phyloP scores from a whole-genome alignment of 2,329 filamentous ascomycete genomes.

The Botrytis aclada region DNA sequence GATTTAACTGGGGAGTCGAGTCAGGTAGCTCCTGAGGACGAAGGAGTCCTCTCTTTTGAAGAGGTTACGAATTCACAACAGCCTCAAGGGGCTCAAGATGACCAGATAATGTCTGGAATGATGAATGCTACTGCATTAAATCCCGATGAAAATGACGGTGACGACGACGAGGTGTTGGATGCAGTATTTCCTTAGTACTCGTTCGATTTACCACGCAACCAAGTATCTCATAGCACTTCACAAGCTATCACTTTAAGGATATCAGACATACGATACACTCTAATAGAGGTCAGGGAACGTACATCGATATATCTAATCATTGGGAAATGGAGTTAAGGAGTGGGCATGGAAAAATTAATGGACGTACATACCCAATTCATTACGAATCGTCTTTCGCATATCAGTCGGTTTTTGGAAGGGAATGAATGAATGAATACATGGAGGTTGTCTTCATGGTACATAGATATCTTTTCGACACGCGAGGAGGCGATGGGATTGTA shows the following conservation, averaged over 20 bases:
- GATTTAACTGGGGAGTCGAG: slow-evolving; percentile 47
- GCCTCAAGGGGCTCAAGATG: slow-evolving; percentile 26
- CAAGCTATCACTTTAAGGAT: background rate
- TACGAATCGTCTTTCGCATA: slow-evolving; percentile 3
- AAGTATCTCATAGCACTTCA: background rate
- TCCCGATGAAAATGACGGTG: slow-evolving; percentile 10
- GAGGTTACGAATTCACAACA: slow-evolving; percentile 24
- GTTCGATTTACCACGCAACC: background rate
- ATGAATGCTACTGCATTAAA: slow-evolving; percentile 6
- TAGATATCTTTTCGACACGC: background rate
- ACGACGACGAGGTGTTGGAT: background rate
- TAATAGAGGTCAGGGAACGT: background rate
- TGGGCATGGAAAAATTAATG: background rate
- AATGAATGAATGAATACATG: background rate
- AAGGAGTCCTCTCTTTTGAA: slow-evolving; percentile 48
- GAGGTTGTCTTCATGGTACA: slow-evolving; percentile 2
- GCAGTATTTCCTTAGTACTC: slow-evolving; percentile 7
- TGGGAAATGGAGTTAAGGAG: slow-evolving; percentile 10
- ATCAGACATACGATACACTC: background rate
- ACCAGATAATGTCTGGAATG: slow-evolving; percentile 14
- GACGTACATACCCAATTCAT: slow-evolving; percentile 11
- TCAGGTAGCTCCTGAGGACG: slow-evolving; percentile 86
- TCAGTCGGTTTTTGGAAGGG: background rate
- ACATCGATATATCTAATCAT: background rate
- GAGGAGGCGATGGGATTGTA: background rate